phyloP scores from a whole-genome alignment of 2,329 filamentous ascomycete species.

The Clonostachys rosea region DNA sequence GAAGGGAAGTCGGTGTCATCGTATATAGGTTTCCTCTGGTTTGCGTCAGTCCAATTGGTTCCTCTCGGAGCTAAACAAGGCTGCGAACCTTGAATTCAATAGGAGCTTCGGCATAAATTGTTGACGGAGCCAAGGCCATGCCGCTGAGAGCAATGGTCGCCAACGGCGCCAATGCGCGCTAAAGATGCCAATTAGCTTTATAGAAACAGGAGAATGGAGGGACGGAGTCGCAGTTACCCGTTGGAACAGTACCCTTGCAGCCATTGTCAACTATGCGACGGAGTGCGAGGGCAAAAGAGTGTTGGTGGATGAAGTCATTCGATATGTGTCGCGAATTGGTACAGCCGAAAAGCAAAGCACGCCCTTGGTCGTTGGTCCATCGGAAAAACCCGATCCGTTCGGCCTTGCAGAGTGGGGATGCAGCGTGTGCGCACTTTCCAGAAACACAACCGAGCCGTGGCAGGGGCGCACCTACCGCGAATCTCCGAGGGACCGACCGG shows the following conservation, averaged over 20 bases:
- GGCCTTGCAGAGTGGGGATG: too few species aligned
- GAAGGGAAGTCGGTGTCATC: constrained; percentile 56
- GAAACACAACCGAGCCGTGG: too few species aligned
- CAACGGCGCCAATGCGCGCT: constrained; percentile 50
- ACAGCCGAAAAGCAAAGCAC: too few species aligned
- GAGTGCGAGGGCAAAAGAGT: too few species aligned
- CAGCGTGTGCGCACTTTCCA: too few species aligned
- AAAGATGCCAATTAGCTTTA: constrained; percentile 20
- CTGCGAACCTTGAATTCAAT: constrained; percentile 21
- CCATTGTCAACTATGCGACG: constrained; percentile 38
- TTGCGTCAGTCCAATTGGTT: background rate
- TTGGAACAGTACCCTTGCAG: constrained; percentile 54
- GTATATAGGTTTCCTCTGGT: constrained; percentile 70
- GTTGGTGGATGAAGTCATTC: too few species aligned
- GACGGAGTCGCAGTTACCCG: constrained; percentile 34
- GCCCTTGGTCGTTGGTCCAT: too few species aligned
- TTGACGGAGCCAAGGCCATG: constrained; percentile 40
- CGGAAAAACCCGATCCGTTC: too few species aligned
- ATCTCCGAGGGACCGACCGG: too few species aligned
- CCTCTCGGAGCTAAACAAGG: background rate
- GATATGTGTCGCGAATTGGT: too few species aligned
- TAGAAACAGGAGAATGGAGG: background rate
- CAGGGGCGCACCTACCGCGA: too few species aligned
- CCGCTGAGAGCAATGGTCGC: constrained; percentile 44
- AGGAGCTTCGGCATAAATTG: constrained; percentile 47